Base-by-base conservation (phyloP, 2,329 filamentous ascomycete genomes). In the Fusarium marasasianum region DNA sequence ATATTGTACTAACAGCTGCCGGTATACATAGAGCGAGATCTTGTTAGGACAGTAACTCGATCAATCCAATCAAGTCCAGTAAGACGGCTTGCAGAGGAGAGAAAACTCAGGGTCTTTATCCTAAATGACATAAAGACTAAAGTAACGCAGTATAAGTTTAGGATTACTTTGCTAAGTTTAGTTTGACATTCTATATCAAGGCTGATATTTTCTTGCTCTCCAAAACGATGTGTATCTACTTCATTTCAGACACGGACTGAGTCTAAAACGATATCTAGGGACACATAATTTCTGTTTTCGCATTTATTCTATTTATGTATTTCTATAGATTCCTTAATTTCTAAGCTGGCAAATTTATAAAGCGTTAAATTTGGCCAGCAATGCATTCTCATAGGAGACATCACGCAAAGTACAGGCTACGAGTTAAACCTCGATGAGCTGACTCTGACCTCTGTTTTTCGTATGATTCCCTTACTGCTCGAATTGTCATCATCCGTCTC, bases 21-120 rank as follows among this genome's bases (percentile, higher is more conserved):
- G 4, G 20, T 15, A 7, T 3, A 1, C 0, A 2, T 22, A 0
- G 1, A 0, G 13, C 13, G 1, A 0, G 0, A 0, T 7, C 0
- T 3, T 31, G 13, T 9, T 50, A 33, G 10, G 29, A n/a, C 1
- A 1, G 0, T 33, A 50, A 50, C 29, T 5, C 10, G 0, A 18
- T 0, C 5, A 12, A 33, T 33, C 47, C 5, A 3, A 3, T 0
- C 6, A 17, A 2, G 8, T 31, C 15, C 2, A 47, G 24, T 20
- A 5, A 4, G 1, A 8, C 4, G 13, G 13, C 20, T 12, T 2
- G 45, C 6, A 6, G 45, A 31, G 3, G 13, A 47, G 22, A 29
- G 18, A 15, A 8, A 47, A 8, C 13, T 8, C 8, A 10, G 13
- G 9, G 20, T 4, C 18, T 22, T 47, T 9, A 22, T 8, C 13